Percentiles rank a stretch among this genome's conserved stretches.
These are phyloP conservation scores for Citrus inodora DNA, from an alignment of 345 rosid species.

Conservation along the genomic window DNA sequence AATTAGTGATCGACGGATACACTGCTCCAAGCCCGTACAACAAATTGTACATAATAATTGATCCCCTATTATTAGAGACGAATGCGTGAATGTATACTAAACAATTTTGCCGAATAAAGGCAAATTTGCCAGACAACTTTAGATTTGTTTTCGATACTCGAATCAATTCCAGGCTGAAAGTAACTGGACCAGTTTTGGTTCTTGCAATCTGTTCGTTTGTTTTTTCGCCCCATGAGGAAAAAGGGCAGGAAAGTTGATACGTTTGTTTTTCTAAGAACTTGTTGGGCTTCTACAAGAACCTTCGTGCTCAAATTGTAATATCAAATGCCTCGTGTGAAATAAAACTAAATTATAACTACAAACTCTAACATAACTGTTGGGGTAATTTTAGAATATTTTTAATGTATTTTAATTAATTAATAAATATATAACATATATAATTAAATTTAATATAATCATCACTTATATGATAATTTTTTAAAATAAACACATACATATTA, in stretches of 20 bases:
- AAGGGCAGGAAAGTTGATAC: background rate
- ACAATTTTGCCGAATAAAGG: background rate
- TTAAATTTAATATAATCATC: fast-evolving
- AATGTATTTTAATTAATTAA: too few relatives aligned
- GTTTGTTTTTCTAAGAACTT: background rate
- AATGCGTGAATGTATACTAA: background rate
- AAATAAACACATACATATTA: too few relatives aligned
- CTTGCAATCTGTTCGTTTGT: background rate
- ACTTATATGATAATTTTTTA: too few relatives aligned
- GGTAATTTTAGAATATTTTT: fast-evolving
- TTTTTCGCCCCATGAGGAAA: background rate
- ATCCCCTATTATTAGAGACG: background rate
- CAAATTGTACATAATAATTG: constrained; percentile 4
- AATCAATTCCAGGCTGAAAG: background rate
- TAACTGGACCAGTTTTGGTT: background rate
- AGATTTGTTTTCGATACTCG: background rate
- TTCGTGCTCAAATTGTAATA: too few relatives aligned
- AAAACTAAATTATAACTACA: too few relatives aligned
- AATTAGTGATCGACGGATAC: background rate
- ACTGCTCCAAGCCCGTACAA: background rate
- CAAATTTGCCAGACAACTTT: background rate
- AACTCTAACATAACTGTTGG: too few relatives aligned
- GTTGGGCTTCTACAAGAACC: background rate
- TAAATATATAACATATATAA: fast-evolving
- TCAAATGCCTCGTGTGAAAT: too few relatives aligned